Evolutionary conservation across 352 stramenopile genomes (phyloP).

Genomic region (Pythium insidiosum): DNA sequence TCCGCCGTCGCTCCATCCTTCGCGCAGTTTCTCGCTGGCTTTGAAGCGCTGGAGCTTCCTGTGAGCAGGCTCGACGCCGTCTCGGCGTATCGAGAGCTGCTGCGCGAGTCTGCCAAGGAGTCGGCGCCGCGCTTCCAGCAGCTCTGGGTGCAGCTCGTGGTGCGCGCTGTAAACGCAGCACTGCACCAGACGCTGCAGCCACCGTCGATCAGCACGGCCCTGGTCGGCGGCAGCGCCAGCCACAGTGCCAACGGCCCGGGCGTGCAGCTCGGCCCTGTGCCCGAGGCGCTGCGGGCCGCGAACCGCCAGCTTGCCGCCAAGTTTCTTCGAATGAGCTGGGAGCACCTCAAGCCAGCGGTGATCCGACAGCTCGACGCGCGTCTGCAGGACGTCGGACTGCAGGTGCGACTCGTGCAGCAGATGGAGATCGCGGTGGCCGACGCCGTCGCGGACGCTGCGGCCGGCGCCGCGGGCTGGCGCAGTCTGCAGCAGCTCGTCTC

Average conservation of each 20-base stretch:
- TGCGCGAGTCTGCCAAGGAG: no score
- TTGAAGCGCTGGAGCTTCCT: conserved; percentile 21
- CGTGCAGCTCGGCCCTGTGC: conserved; percentile 25
- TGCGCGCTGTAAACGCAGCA: conserved; percentile 24
- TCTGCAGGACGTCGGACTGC: conserved; percentile 34
- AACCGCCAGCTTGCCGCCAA: conserved; percentile 22
- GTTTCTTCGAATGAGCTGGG: conserved; percentile 30
- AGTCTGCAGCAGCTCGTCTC: conserved; percentile 34
- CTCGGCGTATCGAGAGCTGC: conserved; percentile 25
- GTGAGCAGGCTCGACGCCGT: conserved; percentile 21
- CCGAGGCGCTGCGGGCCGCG: conserved; percentile 18
- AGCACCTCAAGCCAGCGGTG: conserved; percentile 32
- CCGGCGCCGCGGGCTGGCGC: no score
- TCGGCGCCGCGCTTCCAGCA: conserved; percentile 16
- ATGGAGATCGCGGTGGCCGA: conserved; percentile 21
- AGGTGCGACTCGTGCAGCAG: conserved; percentile 37
- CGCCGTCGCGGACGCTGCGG: conserved; percentile 1
- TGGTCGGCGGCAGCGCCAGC: not conserved
- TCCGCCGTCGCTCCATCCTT: no score
- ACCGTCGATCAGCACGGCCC: not conserved
- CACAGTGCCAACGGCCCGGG: not conserved
- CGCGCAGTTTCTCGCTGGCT: conserved; percentile 19
- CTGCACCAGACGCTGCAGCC: conserved; percentile 25
- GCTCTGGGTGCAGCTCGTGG: conserved; percentile 22
- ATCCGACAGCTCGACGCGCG: conserved; percentile 24